Evolutionary conservation across 257 asterid genomes (phyloP), one percentile per base, ranked within the genome.

Genomic region (Nicotiana noctiflora): DNA sequence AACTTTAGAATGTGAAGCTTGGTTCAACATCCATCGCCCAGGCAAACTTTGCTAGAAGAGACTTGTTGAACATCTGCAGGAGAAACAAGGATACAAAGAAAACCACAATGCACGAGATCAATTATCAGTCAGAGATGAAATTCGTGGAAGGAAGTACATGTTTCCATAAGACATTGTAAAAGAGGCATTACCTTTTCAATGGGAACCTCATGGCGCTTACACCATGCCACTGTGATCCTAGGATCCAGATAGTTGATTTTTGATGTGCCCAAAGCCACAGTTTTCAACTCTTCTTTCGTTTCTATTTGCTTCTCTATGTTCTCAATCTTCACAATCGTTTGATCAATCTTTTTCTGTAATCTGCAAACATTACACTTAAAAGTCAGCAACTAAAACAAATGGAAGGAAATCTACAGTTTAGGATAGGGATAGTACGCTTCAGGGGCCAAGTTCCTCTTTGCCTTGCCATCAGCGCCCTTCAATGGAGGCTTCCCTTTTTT

Each of bases 1-100:
- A 18, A 57, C 40, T 81, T 86, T 88, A 95, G 88, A 95, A 95
- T 85, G 97, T 89, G 93, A 93, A 95, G 83, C 61, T 32, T 9
- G 99, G 99, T 77, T 93, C 98, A 4, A 93, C 97, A 72, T 95
- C 98, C 99, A 95, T 95, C 63, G 99, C 94, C 99, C 99, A 95
- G 5, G 97, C 78, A 84, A 95, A 95, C 81, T 95, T 95, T 19
- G 93, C 98, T 84, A 92, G 87, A 62, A 95, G 97, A 85, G 98
- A 93, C 90, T 91, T 95, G 92, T 90, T 95, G 87, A 95, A 95
- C 7, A 95, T 92, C 98, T 95, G 97, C 89, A 88, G 18, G 19
- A 60, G 60, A 62, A 51, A 19, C 44, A 49, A 5, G 5, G 62
- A 79, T 51, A 57, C 57, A 32, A 17, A 60, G 40, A 1, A 51